Base-by-base conservation (phyloP, 768 basidiomycete species). In the Plicaturopsis crispa region DNA sequence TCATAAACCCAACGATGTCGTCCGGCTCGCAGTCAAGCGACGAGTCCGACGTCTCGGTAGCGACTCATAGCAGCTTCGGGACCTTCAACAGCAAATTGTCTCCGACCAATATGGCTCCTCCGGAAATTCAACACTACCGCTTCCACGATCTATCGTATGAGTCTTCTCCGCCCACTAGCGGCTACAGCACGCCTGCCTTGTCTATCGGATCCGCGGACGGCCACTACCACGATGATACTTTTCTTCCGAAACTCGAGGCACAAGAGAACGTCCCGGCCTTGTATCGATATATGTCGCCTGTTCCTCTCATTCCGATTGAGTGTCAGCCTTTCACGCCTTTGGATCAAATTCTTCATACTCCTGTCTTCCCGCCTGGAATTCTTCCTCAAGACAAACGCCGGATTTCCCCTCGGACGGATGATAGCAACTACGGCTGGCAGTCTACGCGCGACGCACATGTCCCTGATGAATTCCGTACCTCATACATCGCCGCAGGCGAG, bases 41-140 rank as follows among this genome's bases (percentile, higher is more conserved):
- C 26, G 10, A 28, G 14, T 8, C 26, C 26, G 10, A 28, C 26
- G 26, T 28, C 26, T 28, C 10, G 14, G 8, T 14, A 28, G 14
- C 8, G 14, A 8, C 26, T 28, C 26, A 8, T 8, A 28, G 14
- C 26, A 46, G 33, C 31, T 48, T 31, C 42, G 39, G 34, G 47
- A 52, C 31, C 33, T 28, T 23, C 34, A 36, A 40, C 24, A 28
- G 13, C 41, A 40, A 41, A 23, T 42, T 49, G 24, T 59, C 58
- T 26, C 50, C 57, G 43, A 57, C 64, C 16, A 53, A 28, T 14
- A 28, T 14, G 48, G 40, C 52, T 54, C n/a, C 60, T 54, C 14
- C 46, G 58, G 24, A 43, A 56, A 33, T 54, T 58, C 13, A 61
- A 58, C 17, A 48, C 51, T 31, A n/a, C 51, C 63, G 32, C 26